A percentile compares a stretch with the other conserved stretches of the same genome.
These are phyloP conservation scores for Verbena officinalis DNA, from an alignment of 257 asterid species.

Conservation along the genomic window DNA sequence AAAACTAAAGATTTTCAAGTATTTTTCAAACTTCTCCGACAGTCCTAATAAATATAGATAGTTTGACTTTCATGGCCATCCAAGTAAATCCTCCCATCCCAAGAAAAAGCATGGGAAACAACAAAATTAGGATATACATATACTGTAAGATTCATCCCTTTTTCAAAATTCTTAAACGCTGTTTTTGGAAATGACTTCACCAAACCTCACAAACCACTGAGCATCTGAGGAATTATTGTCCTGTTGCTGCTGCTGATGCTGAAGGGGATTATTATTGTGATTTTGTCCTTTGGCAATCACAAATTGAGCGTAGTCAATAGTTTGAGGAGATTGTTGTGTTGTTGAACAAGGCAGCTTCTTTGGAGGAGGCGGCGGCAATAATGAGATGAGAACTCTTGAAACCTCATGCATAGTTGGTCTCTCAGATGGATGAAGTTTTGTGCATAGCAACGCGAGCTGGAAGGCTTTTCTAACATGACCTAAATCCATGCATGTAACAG, in stretches of 20 bases:
- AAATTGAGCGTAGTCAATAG: conserved; percentile 55
- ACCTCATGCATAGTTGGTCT: conserved; percentile 96
- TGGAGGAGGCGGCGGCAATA: conserved; percentile 59
- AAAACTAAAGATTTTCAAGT: not conserved
- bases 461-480: conserved; percentile 72
- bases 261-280: conserved; percentile 31
- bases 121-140: not conserved
- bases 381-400: conserved; percentile 64
- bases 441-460: conserved; percentile 90
- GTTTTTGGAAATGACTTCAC: conserved; percentile 84
- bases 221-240: conserved; percentile 71
- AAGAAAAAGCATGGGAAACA: not conserved
- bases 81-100: conserved; percentile 6
- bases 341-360: conserved; percentile 34
- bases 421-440: conserved; percentile 67
- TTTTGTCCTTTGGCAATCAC: conserved; percentile 55
- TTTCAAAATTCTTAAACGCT: conserved; percentile 40
- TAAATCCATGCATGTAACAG: conserved; percentile 78
- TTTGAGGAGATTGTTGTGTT: conserved; percentile 31
- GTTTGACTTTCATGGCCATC: too few species aligned
- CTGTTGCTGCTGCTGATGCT: conserved; percentile 15
- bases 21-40: not conserved
- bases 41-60: too few species aligned
- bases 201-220: conserved; percentile 79
- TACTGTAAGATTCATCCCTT: not conserved